phyloP scores from a whole-genome alignment of 192 early-diverging fungal species.

The Coemansia sp. region DNA sequence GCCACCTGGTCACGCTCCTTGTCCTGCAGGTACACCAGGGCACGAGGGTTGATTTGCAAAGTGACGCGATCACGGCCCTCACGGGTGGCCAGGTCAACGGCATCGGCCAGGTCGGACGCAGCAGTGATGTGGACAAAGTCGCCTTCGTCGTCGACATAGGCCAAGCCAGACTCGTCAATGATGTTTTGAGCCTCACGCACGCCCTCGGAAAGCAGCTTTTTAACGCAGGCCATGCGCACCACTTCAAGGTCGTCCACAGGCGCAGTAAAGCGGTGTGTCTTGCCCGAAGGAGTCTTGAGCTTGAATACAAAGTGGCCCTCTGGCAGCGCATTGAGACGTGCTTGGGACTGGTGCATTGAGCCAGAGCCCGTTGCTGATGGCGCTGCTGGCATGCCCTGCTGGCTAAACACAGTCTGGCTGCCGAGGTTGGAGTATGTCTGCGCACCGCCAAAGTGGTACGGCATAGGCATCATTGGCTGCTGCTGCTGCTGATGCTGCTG shows the following conservation, averaged over 20 bases:
- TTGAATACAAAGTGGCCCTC: conserved; percentile 65
- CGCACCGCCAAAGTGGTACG: conserved; percentile 23
- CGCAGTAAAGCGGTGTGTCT: conserved; percentile 72
- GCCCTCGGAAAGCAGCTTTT: conserved; percentile 62
- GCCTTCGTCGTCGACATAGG: conserved; percentile 90
- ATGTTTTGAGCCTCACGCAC: conserved; percentile 45
- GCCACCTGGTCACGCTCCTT: conserved; percentile 3
- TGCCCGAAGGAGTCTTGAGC: conserved; percentile 70
- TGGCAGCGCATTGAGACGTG: conserved; percentile 29
- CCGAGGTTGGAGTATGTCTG: conserved; percentile 52
- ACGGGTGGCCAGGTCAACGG: conserved; percentile 75
- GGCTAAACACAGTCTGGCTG: conserved; percentile 49
- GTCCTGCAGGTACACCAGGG: conserved; percentile 17
- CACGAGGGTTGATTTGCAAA: conserved; percentile 57
- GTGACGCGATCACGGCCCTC: conserved; percentile 75
- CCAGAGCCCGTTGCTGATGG: conserved; percentile 31
- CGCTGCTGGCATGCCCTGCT: conserved; percentile 26
- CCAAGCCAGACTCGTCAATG: conserved; percentile 57
- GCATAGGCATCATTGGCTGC: conserved; percentile 48
- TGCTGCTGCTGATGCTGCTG: conserved; percentile 29
- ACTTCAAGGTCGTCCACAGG: conserved; percentile 53
- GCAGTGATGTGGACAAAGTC: conserved; percentile 79
- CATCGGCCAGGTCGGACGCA: conserved; percentile 78
- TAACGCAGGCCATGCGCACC: conserved; percentile 58
- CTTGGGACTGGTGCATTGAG: conserved; percentile 50